Base-by-base conservation (phyloP, 768 basidiomycete genomes). In the Tulasnella sp. region DNA sequence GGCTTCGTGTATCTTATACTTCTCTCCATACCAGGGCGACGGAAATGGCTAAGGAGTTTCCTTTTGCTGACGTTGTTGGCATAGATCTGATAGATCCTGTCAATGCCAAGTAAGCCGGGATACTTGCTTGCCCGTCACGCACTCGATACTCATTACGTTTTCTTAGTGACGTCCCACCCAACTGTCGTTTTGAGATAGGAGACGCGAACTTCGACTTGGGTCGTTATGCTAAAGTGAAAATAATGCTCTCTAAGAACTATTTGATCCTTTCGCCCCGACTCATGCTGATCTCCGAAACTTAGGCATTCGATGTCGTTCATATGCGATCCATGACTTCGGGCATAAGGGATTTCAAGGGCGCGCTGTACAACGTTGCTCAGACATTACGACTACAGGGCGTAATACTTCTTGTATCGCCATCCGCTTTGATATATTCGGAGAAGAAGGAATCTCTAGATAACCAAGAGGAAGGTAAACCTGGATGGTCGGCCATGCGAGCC, bases 141-240 rank as follows among this genome's bases (percentile, higher is more conserved):
- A 22, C 29, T 11, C 38, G 31, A 1, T 39, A 7, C 38, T 34
- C 67, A 34, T 49, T 49, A n/a, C 22, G 19, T 49, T n/a, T n/a
- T n/a, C n/a, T n/a, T 12, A 34, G 31, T 68, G 67, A 54, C 5
- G 52, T 73, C 29, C 72, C 72, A 15, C 22, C 19, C 37, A 73
- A 73, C n/a, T 73, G 72, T 19, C 72, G 74, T 6, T 75, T 75
- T 67, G 64, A 69, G 38, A 64, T 75, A n/a, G 74, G 39, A 6
- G 74, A 75, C 31, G 74, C 67, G 25, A 69, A 69, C 38, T 29
- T 67, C 19, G 54, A 67, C 36, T 31, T 72, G n/a, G 25, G 37
- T 19, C 74, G 67, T 29, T 75, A 75, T 38, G 64, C 74, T 39
- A 67, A 67, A 49, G 72, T 73, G 29, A 34, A n/a, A 17, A 37